These are phyloP conservation scores for Hymenoscyphus fructigenus DNA, from an alignment of 2,329 filamentous ascomycete genomes.

Conservation along the genomic window DNA sequence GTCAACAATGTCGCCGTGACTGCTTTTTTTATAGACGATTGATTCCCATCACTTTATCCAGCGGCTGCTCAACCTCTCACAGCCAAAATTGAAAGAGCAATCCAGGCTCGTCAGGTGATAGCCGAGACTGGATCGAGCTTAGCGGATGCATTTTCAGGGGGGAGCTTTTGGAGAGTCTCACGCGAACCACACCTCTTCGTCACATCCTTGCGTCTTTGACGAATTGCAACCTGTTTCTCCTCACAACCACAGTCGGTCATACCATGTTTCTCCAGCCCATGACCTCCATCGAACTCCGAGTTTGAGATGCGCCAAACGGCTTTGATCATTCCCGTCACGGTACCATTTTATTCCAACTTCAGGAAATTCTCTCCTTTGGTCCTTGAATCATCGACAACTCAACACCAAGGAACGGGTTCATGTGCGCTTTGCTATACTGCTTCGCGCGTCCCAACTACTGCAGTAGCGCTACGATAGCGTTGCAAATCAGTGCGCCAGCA, in stretches of 20 bases:
- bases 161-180: neutral
- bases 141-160: neutral
- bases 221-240: conserved; percentile 1
- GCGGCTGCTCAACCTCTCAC: conserved; percentile 1
- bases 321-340: neutral
- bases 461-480: neutral
- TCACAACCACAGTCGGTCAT: neutral
- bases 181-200: neutral
- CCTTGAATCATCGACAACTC: neutral
- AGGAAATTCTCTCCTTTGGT: neutral
- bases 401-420: neutral
- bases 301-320: neutral
- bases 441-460: conserved; percentile 1
- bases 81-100: neutral
- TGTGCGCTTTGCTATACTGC: neutral
- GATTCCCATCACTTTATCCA: neutral
- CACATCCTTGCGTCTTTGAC: conserved; percentile 1
- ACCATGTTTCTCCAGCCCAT: conserved; percentile 2
- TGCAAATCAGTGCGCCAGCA: conserved; percentile 1
- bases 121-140: neutral
- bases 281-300: neutral
- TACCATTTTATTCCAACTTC: neutral
- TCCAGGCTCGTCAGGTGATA: conserved; percentile 3
- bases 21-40: conserved; percentile 1
- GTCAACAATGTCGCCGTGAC: neutral